A percentile compares a stretch with the other conserved stretches of the same genome.
Conservation (phyloP, 2,329 filamentous ascomycete genomes). For the Aspergillus neotritici region DNA sequence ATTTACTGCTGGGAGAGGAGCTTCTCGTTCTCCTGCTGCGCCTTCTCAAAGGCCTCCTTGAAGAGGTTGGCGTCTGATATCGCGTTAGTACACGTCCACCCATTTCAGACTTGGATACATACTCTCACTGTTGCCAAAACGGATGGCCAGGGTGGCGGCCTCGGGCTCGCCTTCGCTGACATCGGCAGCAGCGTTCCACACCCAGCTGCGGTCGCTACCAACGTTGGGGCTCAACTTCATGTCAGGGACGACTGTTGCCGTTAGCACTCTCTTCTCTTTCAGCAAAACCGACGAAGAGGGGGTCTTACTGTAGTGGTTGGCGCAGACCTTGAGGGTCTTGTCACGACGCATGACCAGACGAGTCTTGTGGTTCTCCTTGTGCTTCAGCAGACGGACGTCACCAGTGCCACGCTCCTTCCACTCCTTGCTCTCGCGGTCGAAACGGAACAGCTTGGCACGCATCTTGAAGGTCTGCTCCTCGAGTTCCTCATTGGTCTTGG, state of each 20-base stretch:
- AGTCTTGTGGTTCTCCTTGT: slow-evolving; percentile 98
- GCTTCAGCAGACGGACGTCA: slow-evolving; percentile 92
- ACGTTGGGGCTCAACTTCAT: slow-evolving; percentile 99
- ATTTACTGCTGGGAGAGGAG: slow-evolving; percentile 59
- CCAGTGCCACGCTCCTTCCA: slow-evolving; percentile 99
- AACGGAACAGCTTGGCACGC: slow-evolving; percentile 99
- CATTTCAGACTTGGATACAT: slow-evolving; percentile 38
- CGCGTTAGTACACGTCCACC: slow-evolving; percentile 12
- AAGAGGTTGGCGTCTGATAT: slow-evolving; percentile 82
- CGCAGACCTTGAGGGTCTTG: slow-evolving; percentile 99
- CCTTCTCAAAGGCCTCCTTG: slow-evolving; percentile 96
- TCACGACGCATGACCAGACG: slow-evolving; percentile 97
- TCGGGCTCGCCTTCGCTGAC: slow-evolving; percentile 97
- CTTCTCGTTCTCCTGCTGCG: slow-evolving; percentile 90
- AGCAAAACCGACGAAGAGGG: background rate
- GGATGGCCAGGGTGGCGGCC: slow-evolving; percentile 90
- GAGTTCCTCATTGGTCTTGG: slow-evolving; percentile 95
- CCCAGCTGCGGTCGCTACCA: slow-evolving; percentile 96
- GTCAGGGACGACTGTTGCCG: slow-evolving; percentile 73
- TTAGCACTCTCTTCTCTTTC: slow-evolving; percentile 14
- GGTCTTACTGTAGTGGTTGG: slow-evolving; percentile 93
- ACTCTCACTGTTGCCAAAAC: slow-evolving; percentile 97
- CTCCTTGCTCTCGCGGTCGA: slow-evolving; percentile 82
- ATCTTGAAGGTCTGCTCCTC: slow-evolving; percentile 99
- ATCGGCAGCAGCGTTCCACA: slow-evolving; percentile 97